These are phyloP conservation scores for Pisolithus thermaeus DNA, from an alignment of 1,284 basidiomycete species.

Conservation along the genomic window DNA sequence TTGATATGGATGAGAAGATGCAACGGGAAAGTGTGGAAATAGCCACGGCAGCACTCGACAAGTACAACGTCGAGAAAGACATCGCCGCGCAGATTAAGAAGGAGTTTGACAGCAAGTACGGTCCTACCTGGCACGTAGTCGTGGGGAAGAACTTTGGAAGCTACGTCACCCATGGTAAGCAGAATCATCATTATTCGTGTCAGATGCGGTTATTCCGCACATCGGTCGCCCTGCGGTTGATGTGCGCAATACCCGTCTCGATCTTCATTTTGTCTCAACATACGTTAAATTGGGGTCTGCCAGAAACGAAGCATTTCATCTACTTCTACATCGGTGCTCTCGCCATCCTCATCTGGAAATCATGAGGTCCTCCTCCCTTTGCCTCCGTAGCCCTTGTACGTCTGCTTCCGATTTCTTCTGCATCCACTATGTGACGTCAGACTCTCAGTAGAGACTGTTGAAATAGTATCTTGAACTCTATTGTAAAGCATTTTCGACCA, in stretches of 20 bases:
- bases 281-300: constrained; percentile 11
- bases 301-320: constrained; percentile 96
- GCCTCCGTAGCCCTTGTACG: constrained; percentile 8
- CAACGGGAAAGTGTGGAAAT: constrained; percentile 90
- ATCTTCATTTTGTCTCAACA: constrained; percentile 8
- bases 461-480: constrained; percentile 8
- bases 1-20: constrained; percentile 97
- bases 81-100: constrained; percentile 98
- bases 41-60: constrained; percentile 79
- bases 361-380: constrained; percentile 39
- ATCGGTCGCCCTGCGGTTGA: neutral
- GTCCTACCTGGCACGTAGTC: constrained; percentile 96
- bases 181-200: neutral
- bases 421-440: neutral
- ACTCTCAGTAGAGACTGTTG: constrained; percentile 10
- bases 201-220: neutral
- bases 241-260: neutral
- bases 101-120: constrained; percentile 89
- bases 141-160: constrained; percentile 98
- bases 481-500: neutral
- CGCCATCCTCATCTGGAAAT: constrained; percentile 94
- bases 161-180: constrained; percentile 93
- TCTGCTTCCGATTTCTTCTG: neutral
- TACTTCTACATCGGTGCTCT: constrained; percentile 91
- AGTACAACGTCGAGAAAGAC: constrained; percentile 94